Conservation (phyloP, 2,329 filamentous ascomycete species). For the Raffaelea ambrosiae region DNA sequence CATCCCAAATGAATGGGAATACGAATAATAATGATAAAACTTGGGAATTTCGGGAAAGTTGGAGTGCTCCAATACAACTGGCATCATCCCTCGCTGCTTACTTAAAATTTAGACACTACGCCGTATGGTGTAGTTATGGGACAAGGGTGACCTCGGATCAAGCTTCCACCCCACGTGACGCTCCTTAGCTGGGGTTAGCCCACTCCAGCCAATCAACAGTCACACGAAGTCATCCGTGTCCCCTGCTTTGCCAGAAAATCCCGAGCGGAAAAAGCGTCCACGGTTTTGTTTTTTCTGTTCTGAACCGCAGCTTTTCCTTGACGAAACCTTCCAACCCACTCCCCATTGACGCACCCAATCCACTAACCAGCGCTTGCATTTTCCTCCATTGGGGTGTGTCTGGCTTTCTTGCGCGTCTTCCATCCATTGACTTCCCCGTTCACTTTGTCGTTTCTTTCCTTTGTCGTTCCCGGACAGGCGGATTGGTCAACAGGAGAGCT, state of each 20-base stretch:
- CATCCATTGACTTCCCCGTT: neutral
- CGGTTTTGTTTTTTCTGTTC: neutral
- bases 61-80: too few species aligned
- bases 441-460: neutral
- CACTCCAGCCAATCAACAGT: slow-evolving; percentile 11
- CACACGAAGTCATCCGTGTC: slow-evolving; percentile 14
- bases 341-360: too few species aligned
- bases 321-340: neutral
- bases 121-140: too few species aligned
- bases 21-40: neutral
- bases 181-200: neutral
- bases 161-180: neutral
- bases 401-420: too few species aligned
- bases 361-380: too few species aligned
- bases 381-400: too few species aligned
- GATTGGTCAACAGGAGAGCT: too few species aligned
- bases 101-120: too few species aligned
- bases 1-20: neutral
- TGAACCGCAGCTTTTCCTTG: neutral
- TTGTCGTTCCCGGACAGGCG: too few species aligned
- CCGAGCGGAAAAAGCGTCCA: neutral
- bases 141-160: too few species aligned
- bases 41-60: too few species aligned
- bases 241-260: slow-evolving; percentile 5
- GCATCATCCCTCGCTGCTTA: too few species aligned